phyloP scores from a whole-genome alignment of 2,329 filamentous ascomycete genomes.

The Leptographium galeiforme region DNA sequence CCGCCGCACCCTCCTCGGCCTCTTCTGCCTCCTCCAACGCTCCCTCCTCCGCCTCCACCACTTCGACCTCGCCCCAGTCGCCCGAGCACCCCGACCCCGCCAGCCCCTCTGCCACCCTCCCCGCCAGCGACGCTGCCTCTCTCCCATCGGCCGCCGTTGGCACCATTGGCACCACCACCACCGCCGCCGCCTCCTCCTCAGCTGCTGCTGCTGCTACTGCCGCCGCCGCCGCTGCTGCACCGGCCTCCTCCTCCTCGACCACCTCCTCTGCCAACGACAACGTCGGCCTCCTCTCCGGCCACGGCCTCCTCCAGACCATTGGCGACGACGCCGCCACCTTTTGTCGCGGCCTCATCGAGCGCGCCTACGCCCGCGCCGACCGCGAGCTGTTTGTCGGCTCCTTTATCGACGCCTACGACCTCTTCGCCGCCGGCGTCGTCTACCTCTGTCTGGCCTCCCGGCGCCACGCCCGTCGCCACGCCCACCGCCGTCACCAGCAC shows the following conservation, averaged over 20 bases:
- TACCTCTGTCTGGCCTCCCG: constrained; percentile 1
- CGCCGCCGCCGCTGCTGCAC: not conserved
- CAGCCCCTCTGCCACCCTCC: not conserved
- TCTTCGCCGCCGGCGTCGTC: constrained; percentile 5
- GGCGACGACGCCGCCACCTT: constrained; percentile 2
- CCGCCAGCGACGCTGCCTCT: not conserved
- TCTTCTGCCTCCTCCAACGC: not conserved
- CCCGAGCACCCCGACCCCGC: not conserved
- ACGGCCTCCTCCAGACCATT: not conserved
- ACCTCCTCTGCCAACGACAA: not conserved
- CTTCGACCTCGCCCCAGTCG: not conserved
- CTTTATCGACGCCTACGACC: constrained; percentile 9
- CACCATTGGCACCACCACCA: too few species aligned
- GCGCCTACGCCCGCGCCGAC: constrained; percentile 3
- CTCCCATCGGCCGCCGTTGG: not conserved
- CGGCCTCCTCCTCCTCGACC: not conserved
- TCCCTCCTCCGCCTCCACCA: not conserved
- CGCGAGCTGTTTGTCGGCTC: constrained; percentile 1
- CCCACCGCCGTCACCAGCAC: not conserved
- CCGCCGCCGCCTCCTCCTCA: not conserved
- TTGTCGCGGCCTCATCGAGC: constrained; percentile 5
- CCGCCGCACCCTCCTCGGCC: not conserved
- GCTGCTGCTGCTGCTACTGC: not conserved
- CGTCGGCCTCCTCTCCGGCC: not conserved
- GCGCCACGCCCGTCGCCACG: not conserved